Base-by-base conservation (phyloP, 78 protist genomes). In the Dictyostelium capitatum region DNA sequence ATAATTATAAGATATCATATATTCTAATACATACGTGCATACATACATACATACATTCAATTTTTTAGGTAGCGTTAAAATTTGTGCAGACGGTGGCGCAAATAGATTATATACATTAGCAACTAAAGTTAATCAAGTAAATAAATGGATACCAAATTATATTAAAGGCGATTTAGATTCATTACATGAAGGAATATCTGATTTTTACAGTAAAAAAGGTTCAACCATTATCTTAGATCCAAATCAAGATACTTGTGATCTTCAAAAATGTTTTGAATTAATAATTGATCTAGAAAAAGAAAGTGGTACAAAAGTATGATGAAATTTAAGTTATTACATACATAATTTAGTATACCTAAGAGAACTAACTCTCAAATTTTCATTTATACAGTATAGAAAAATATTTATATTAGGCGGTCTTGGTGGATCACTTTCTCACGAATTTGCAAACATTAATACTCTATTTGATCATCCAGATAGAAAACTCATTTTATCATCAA, bases 51-150 rank as follows among this genome's bases (percentile, higher is more conserved):
- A 37, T 3, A 37, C 43, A 37, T n/a, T n/a, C n/a, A 37, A 14
- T 12, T 64, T 28, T 67, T 25, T 32, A 75, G 57, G 82, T 50
- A 43, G 59, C 25, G 47, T 85, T 25, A 54, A 47, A 32, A 85
- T 85, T 32, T 85, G 92, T 77, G 92, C 92, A 4, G 92, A 85
- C 64, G 92, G 92, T 47, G 92, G 92, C 6, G 92, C 92, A 15
- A 85, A 85, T 64, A 74, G 65, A 85, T n/a, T 85, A 19, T 70
- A 41, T 56, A 51, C 51, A 41, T 70, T 47, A 3, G 48, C 43
- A 50, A 30, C 69, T 48, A 20, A 74, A n/a, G 28, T 32, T 23
- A 48, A 85, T 14, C 25, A 19, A 11, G 8, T 74, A n/a, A 67
- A 74, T 20, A 53, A 65, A 53, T 64, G 41, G 37, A 50, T 85